Conservation (phyloP, 306 rosid genomes). For the Rubus idaeus region DNA sequence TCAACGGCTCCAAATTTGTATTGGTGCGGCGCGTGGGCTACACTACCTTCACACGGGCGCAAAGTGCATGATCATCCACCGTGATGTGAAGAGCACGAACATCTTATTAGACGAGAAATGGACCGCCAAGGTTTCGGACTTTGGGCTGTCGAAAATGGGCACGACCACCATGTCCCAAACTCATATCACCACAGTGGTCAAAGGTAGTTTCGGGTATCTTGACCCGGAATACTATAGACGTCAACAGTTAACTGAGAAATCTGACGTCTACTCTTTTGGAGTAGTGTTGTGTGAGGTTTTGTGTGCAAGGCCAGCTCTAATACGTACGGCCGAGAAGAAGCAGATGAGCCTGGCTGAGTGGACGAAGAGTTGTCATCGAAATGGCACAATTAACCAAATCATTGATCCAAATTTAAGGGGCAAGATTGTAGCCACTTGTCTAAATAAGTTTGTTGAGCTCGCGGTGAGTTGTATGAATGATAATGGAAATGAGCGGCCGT, state of each 20-base stretch:
- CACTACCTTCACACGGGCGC: conserved; percentile 17
- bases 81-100: conserved; percentile 23
- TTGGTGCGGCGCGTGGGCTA: conserved; percentile 13
- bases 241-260: conserved; percentile 20
- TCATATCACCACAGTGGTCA: conserved; percentile 9
- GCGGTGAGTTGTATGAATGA: conserved; percentile 49
- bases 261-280: conserved; percentile 30
- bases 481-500: conserved; percentile 40
- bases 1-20: conserved; percentile 19
- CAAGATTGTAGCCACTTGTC: conserved; percentile 28
- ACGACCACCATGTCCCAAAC: background rate
- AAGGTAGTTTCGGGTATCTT: conserved; percentile 27
- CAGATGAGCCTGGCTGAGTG: conserved; percentile 39
- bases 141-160: conserved; percentile 15
- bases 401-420: conserved; percentile 39
- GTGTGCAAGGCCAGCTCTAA: conserved; percentile 19
- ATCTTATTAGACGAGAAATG: conserved; percentile 25
- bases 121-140: conserved; percentile 27
- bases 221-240: conserved; percentile 23
- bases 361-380: conserved; percentile 29
- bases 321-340: background rate
- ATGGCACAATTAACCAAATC: conserved; percentile 26
- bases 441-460: conserved; percentile 37
- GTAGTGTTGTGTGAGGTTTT: conserved; percentile 21
- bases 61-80: conserved; percentile 19